Percentiles rank a stretch among this genome's conserved stretches.
Evolutionary conservation across 768 basidiomycete species (phyloP).

Genomic region (Kondoa malvinella): DNA sequence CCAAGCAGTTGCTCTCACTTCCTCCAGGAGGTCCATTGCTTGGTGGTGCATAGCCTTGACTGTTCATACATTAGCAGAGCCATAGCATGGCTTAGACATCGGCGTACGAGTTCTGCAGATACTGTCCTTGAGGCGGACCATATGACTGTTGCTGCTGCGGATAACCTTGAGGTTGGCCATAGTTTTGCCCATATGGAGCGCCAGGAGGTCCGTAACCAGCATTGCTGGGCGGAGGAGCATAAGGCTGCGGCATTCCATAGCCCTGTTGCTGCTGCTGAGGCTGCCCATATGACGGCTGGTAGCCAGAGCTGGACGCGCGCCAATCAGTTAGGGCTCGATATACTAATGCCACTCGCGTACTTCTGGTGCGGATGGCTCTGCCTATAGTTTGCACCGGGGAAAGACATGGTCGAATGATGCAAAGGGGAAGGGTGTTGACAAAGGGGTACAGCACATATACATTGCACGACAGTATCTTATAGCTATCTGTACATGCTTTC

Average conservation of each 20-base stretch:
- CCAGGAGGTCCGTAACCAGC: background rate
- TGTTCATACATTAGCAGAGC: background rate
- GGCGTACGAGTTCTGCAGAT: background rate
- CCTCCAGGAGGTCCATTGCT: background rate
- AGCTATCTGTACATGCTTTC: background rate
- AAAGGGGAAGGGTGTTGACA: too few relatives aligned
- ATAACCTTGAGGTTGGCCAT: slow-evolving; percentile 10
- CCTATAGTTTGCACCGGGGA: background rate
- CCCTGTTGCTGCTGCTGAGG: background rate
- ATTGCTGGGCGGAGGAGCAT: background rate
- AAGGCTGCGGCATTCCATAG: background rate
- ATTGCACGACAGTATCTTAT: background rate
- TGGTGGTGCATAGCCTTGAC: background rate
- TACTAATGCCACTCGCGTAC: background rate
- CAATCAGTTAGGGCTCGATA: background rate
- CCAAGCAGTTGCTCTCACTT: background rate
- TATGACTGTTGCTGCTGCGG: slow-evolving; percentile 8
- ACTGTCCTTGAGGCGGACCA: slow-evolving; percentile 9
- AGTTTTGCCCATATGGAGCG: background rate
- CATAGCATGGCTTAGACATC: too few relatives aligned
- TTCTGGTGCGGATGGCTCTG: background rate
- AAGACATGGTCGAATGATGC: background rate
- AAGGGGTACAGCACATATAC: too few relatives aligned
- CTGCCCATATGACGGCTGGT: too few relatives aligned
- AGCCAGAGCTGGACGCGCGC: too few relatives aligned